Evolutionary conservation across 2,329 filamentous ascomycete species (phyloP).

Genomic region (Cryphonectria naterciae): DNA sequence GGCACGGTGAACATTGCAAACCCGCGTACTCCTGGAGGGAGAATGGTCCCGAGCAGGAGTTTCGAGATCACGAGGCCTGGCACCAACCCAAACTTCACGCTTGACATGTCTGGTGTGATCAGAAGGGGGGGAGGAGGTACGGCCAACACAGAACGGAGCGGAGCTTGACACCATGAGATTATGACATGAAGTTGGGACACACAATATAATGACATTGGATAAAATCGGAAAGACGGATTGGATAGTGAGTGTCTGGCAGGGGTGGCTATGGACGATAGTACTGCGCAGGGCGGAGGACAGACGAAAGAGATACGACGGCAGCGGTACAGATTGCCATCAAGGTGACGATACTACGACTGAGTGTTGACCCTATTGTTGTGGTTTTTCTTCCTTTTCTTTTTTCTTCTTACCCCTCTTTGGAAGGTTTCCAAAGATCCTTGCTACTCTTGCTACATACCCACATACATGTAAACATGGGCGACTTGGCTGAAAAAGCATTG

Average conservation of each 20-base stretch:
- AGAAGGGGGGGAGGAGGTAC: constrained; percentile 28
- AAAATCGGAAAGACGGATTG: not conserved
- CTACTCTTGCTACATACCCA: constrained; percentile 5
- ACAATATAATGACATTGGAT: not conserved
- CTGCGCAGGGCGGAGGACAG: not conserved
- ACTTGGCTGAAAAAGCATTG: constrained; percentile 5
- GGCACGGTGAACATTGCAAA: constrained; percentile 63
- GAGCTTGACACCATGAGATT: not conserved
- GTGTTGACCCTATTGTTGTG: not conserved
- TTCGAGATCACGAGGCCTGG: constrained; percentile 56
- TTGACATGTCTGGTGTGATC: constrained; percentile 40
- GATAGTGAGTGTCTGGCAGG: not conserved
- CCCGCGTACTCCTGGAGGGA: constrained; percentile 57
- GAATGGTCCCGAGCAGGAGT: constrained; percentile 59
- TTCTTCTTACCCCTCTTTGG: too few relatives aligned
- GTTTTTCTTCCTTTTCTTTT: not conserved
- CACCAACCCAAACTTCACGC: constrained; percentile 35
- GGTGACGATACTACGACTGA: not conserved
- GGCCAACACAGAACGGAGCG: not conserved
- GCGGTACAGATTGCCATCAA: not conserved
- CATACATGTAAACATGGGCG: constrained; percentile 4
- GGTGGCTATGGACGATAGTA: not conserved
- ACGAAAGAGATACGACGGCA: not conserved
- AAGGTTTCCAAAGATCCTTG: not conserved
- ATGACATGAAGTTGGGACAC: not conserved